Conservation (phyloP, 106 monocot species). For the Apostasia shenzhenica region DNA sequence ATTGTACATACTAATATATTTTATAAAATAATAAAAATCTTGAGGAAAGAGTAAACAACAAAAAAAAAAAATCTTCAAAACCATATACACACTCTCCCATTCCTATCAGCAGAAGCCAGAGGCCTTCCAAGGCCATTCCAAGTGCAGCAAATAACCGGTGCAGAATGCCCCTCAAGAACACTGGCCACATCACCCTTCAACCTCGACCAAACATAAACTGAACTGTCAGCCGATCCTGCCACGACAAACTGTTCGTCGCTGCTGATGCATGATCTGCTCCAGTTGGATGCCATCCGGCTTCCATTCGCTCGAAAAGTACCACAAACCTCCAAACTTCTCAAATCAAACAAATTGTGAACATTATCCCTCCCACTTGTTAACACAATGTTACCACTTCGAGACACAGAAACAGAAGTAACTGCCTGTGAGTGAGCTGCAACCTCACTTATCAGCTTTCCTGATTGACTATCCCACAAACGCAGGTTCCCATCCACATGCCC, state of each 20-base stretch:
- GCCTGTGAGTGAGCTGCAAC: slow-evolving; percentile 79
- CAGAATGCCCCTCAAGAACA: slow-evolving; percentile 59
- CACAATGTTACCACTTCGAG: slow-evolving; percentile 51
- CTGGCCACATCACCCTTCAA: slow-evolving; percentile 24
- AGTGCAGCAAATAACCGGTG: slow-evolving; percentile 57
- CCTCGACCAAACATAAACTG: slow-evolving; percentile 74
- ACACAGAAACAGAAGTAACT: slow-evolving; percentile 70
- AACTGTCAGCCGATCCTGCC: slow-evolving; percentile 73
- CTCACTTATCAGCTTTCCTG: slow-evolving; percentile 54
- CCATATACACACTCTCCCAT: slow-evolving; percentile 84
- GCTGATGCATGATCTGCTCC: slow-evolving; percentile 87
- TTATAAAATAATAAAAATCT: no score
- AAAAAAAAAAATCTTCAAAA: slow-evolving; percentile 17
- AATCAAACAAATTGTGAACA: slow-evolving; percentile 74
- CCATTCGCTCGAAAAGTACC: slow-evolving; percentile 53
- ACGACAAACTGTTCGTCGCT: slow-evolving; percentile 67
- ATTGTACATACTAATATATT: no score
- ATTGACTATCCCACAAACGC: slow-evolving; percentile 71
- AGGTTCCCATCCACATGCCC: slow-evolving; percentile 89
- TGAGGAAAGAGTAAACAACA: no score
- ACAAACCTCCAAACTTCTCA: slow-evolving; percentile 71
- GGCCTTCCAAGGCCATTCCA: slow-evolving; percentile 60
- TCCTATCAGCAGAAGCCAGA: slow-evolving; percentile 70
- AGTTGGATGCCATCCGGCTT: slow-evolving; percentile 55
- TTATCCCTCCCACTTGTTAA: slow-evolving; percentile 91